Percentiles rank a stretch among this genome's conserved stretches.
phyloP scores from a whole-genome alignment of 2,329 filamentous ascomycete species.

The Cladobotryum protrusum region DNA sequence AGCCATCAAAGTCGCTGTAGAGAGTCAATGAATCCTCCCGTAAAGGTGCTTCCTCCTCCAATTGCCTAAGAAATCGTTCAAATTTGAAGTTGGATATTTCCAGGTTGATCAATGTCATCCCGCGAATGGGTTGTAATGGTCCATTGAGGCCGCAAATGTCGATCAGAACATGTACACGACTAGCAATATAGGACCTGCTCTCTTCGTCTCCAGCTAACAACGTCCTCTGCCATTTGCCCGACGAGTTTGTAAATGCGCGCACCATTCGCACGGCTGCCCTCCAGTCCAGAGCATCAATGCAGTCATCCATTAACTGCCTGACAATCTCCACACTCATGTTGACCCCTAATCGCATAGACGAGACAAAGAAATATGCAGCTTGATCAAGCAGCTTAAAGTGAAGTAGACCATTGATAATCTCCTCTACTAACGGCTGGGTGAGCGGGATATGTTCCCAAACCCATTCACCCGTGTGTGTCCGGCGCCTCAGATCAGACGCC shows the following conservation, averaged over 20 bases:
- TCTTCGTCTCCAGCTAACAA: constrained; percentile 18
- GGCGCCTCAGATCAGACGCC: constrained; percentile 19
- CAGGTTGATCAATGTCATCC: constrained; percentile 19
- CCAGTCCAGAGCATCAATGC: constrained; percentile 37
- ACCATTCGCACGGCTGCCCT: constrained; percentile 26
- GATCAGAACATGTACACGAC: constrained; percentile 29
- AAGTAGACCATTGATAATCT: constrained; percentile 43
- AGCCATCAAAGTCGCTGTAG: constrained; percentile 1
- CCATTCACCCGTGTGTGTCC: constrained; percentile 26
- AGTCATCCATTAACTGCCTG: constrained; percentile 35
- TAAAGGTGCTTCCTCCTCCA: constrained; percentile 15
- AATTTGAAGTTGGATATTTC: constrained; percentile 19
- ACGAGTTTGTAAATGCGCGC: constrained; percentile 20
- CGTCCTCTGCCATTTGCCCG: constrained; percentile 21
- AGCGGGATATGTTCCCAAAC: constrained; percentile 36
- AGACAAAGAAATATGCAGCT: constrained; percentile 37
- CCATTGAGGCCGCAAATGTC: constrained; percentile 29
- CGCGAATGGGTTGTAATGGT: background rate
- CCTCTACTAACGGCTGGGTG: constrained; percentile 35
- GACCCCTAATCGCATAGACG: constrained; percentile 32
- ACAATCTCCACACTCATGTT: constrained; percentile 26
- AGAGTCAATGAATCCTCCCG: background rate
- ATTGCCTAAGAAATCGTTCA: constrained; percentile 17
- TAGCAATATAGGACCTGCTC: constrained; percentile 22
- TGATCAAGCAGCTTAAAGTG: constrained; percentile 40